Percentiles rank a stretch among this genome's conserved stretches.
These are phyloP conservation scores for Boletellus ananiceps DNA, from an alignment of 768 basidiomycete species.

Conservation along the genomic window DNA sequence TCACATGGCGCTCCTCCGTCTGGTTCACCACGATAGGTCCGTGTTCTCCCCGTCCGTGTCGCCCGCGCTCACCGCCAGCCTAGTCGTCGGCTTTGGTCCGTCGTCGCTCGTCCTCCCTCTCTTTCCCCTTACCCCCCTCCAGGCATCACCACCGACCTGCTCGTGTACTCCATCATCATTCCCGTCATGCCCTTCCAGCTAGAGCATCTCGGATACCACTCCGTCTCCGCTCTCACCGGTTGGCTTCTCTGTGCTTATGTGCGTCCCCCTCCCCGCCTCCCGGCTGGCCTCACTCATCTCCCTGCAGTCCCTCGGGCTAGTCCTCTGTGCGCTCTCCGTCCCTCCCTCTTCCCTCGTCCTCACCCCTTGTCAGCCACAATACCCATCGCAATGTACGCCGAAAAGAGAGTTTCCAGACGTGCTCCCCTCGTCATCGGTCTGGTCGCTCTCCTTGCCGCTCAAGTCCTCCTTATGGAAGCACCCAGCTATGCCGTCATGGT, in stretches of 20 bases:
- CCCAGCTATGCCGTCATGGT: slow-evolving; percentile 53
- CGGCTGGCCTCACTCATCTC: not conserved
- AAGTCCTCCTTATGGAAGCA: slow-evolving; percentile 61
- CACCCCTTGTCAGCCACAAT: slow-evolving; percentile 42
- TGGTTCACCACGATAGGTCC: slow-evolving; percentile 49
- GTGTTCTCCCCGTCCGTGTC: not conserved
- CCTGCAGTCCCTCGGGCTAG: slow-evolving; percentile 50
- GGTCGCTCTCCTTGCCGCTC: slow-evolving; percentile 46
- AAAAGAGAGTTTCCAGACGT: slow-evolving; percentile 43
- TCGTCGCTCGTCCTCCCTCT: not conserved
- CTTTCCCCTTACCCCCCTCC: not conserved
- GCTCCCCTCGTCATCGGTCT: slow-evolving; percentile 49
- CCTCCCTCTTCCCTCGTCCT: not conserved
- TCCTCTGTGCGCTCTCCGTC: slow-evolving; percentile 39
- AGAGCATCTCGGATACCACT: slow-evolving; percentile 40
- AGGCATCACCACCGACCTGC: slow-evolving; percentile 46
- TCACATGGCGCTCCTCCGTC: slow-evolving; percentile 55
- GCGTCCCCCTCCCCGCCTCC: slow-evolving; percentile 17
- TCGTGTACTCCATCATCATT: slow-evolving; percentile 60
- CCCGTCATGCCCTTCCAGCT: slow-evolving; percentile 64
- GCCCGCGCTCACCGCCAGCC: not conserved
- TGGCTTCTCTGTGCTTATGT: slow-evolving; percentile 62
- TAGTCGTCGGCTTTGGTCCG: slow-evolving; percentile 49
- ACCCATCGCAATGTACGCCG: slow-evolving; percentile 53
- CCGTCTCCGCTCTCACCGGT: slow-evolving; percentile 48